These are phyloP conservation scores for Grosmannia clavigera DNA, from an alignment of 2,329 filamentous ascomycete genomes.

Conservation along the genomic window DNA sequence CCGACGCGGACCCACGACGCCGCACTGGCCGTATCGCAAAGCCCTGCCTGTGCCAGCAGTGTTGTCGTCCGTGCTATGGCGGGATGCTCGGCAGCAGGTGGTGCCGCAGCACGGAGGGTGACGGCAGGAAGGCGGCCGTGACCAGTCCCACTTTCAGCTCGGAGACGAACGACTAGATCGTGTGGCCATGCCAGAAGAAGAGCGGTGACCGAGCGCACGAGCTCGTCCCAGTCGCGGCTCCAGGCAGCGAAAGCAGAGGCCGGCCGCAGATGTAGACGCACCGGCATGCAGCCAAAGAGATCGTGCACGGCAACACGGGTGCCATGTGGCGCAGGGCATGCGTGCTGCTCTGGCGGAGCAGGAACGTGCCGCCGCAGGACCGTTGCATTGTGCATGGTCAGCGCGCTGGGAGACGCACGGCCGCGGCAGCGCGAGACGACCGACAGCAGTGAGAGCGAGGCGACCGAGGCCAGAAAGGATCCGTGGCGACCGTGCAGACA, in stretches of 20 bases:
- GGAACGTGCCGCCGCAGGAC: constrained; percentile 52
- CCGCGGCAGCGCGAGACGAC: constrained; percentile 59
- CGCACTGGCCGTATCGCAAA: constrained; percentile 40
- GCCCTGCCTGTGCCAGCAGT: constrained; percentile 53
- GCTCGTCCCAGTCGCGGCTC: constrained; percentile 50
- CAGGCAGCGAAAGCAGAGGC: constrained; percentile 18
- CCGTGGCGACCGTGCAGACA: constrained; percentile 55
- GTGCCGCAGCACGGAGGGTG: neutral
- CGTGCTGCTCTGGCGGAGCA: constrained; percentile 40
- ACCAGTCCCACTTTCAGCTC: constrained; percentile 31
- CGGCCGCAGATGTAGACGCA: constrained; percentile 71
- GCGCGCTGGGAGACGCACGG: constrained; percentile 47
- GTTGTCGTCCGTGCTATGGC: constrained; percentile 24
- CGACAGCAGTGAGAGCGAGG: constrained; percentile 61
- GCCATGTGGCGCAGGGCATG: constrained; percentile 43
- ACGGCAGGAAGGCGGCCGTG: constrained; percentile 22
- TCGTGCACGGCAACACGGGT: constrained; percentile 67
- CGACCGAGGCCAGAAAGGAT: constrained; percentile 64
- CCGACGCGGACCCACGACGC: constrained; percentile 58
- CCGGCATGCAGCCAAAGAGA: constrained; percentile 82
- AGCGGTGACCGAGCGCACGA: constrained; percentile 47
- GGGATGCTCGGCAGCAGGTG: constrained; percentile 7
- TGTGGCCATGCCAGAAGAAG: constrained; percentile 59
- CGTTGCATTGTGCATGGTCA: constrained; percentile 59
- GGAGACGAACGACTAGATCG: constrained; percentile 43